A percentile compares a stretch with the other conserved stretches of the same genome.
phyloP scores from a whole-genome alignment of 2,329 filamentous ascomycete genomes.

The Neophaeococcomyces aloes region DNA sequence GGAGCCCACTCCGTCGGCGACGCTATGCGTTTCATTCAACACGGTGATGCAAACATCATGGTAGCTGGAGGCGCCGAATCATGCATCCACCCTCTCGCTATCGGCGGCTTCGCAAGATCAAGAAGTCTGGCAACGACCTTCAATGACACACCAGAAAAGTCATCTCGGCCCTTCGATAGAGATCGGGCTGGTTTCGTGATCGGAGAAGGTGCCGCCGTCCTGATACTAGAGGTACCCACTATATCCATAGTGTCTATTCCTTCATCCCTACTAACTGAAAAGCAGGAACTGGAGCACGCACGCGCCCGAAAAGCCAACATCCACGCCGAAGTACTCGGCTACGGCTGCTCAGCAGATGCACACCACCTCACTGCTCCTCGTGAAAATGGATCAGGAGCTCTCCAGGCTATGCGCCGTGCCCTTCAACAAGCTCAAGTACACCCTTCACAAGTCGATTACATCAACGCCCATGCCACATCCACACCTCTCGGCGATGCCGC shows the following conservation, averaged over 20 bases:
- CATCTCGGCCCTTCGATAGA: conserved; percentile 80
- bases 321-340: conserved; percentile 81
- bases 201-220: conserved; percentile 77
- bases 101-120: conserved; percentile 82
- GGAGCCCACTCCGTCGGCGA: conserved; percentile 92
- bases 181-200: conserved; percentile 80
- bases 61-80: conserved; percentile 90
- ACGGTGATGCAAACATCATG: conserved; percentile 89
- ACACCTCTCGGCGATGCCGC: conserved; percentile 77
- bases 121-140: conserved; percentile 73
- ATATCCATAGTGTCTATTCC: conserved; percentile 3
- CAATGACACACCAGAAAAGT: conserved; percentile 58
- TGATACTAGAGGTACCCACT: conserved; percentile 66
- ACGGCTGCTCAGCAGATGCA: conserved; percentile 83
- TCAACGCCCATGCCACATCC: conserved; percentile 92
- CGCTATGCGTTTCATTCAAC: conserved; percentile 82
- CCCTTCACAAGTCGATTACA: conserved; percentile 68
- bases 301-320: conserved; percentile 65
- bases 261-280: not conserved
- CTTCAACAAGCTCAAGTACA: conserved; percentile 59
- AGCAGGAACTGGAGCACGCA: conserved; percentile 74
- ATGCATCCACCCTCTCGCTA: conserved; percentile 86
- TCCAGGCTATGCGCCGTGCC: conserved; percentile 74
- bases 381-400: conserved; percentile 70
- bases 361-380: conserved; percentile 87